Base-by-base conservation (phyloP, 441 rosid species). In the Flueggea neowawraea region DNA sequence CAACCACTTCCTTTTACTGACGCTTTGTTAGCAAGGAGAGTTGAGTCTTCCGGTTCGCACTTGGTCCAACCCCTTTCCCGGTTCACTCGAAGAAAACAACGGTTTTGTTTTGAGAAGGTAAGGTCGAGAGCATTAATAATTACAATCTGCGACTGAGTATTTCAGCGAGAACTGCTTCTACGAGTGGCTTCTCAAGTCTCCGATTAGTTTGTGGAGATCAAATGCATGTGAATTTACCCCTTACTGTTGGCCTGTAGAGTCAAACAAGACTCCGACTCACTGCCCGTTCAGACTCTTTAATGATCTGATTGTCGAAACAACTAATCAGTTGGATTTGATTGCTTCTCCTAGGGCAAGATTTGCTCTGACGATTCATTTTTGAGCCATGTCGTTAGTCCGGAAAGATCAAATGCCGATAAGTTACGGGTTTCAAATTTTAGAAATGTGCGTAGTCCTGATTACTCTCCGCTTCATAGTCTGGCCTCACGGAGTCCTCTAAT, bases 1-100 rank as follows among this genome's bases (percentile, higher is more conserved):
- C 84, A 69, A 11, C 94, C 86, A 10, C 59, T 88, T 76, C 95
- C 95, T 33, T 81, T 74, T 0, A 89, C 91, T 13, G 87, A 73
- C 16, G 48, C 47, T 11, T 22, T 43, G 31, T 16, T 53, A 43
- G 36, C 65, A 16, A 58, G 63, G 63, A 55, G 56, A 52, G 62
- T 65, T 11, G 68, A 69, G 64, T 57, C 69, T 44, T 65, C 65
- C 16, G 66, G 44, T 71, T 55, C n/a, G n/a, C n/a, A n/a, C n/a
- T n/a, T 51, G 5, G 57, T 53, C 13, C 64, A 22, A 33, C 59
- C 54, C 54, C 62, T n/a, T 52, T 52, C 55, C 41, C 13, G 63
- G 69, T 16, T 64, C 75, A 41, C 70, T 77, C n/a, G 72, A 59
- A 12, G 80, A 72, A 50, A 73, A 67, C 1, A 50, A 39, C 2